A percentile compares a stretch with the other conserved stretches of the same genome.
These are phyloP conservation scores for Paraphoma sp. DNA, from an alignment of 2,329 filamentous ascomycete genomes.

Conservation along the genomic window DNA sequence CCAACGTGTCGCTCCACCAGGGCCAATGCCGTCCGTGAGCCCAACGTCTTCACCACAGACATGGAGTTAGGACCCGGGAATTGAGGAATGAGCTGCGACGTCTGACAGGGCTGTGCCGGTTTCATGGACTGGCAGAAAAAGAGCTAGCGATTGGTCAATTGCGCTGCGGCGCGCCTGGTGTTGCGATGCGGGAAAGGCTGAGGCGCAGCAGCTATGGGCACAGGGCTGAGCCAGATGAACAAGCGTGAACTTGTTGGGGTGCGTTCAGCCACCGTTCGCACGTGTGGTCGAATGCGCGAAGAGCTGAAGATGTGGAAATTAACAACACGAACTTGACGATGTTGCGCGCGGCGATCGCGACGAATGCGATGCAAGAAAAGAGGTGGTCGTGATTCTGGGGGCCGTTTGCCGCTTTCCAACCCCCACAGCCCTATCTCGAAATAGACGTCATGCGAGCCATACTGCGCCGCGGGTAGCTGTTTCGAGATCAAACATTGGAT, in stretches of 20 bases:
- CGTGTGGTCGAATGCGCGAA: constrained; percentile 2
- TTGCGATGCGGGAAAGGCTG: constrained; percentile 3
- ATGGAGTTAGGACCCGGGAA: constrained; percentile 1
- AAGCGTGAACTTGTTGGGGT: constrained; percentile 2
- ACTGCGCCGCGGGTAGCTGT: constrained; percentile 24
- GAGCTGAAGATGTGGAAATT: constrained; percentile 12
- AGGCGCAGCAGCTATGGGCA: constrained; percentile 13
- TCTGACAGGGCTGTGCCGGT: constrained; percentile 31
- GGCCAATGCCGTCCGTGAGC: neutral
- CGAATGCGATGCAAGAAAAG: constrained; percentile 1
- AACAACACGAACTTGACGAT: constrained; percentile 5
- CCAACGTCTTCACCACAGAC: constrained; percentile 1
- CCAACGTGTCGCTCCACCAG: constrained; percentile 4
- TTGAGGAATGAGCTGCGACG: constrained; percentile 4
- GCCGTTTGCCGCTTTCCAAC: constrained; percentile 1
- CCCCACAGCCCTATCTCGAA: constrained; percentile 20
- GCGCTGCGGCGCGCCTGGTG: constrained; percentile 11
- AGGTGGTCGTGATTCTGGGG: constrained; percentile 7
- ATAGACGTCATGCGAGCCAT: constrained; percentile 19
- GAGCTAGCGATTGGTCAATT: constrained; percentile 21
- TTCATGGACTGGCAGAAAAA: constrained; percentile 35
- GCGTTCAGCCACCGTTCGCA: constrained; percentile 16
- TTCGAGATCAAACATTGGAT: constrained; percentile 6
- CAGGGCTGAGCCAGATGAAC: constrained; percentile 16
- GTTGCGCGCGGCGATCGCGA: neutral